Percentiles rank a stretch among this genome's conserved stretches.
These are phyloP conservation scores for Leccinum pellstonianum DNA, from an alignment of 768 basidiomycete species.

Conservation along the genomic window DNA sequence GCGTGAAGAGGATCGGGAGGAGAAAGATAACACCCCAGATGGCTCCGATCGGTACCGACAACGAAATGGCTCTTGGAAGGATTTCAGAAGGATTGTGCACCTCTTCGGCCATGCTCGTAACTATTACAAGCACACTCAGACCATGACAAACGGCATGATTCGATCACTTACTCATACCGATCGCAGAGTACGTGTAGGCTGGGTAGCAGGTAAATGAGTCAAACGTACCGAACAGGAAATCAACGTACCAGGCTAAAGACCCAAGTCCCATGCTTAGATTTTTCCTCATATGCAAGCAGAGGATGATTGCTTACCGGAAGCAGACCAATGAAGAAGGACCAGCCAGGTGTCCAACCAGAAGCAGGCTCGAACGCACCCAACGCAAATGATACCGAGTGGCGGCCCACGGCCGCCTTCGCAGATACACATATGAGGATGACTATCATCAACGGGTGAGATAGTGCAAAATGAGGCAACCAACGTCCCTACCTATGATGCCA, in stretches of 20 bases:
- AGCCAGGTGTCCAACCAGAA: conserved; percentile 68
- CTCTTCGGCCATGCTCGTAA: conserved; percentile 68
- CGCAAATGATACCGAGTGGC: conserved; percentile 54
- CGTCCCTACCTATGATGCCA: conserved; percentile 46
- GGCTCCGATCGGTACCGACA: conserved; percentile 53
- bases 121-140: conserved; percentile 28
- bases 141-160: neutral
- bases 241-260: conserved; percentile 29
- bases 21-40: conserved; percentile 53
- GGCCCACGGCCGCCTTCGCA: conserved; percentile 54
- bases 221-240: neutral
- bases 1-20: conserved; percentile 62
- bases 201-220: conserved; percentile 19
- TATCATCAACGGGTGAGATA: conserved; percentile 27
- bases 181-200: conserved; percentile 57
- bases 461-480: neutral
- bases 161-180: conserved; percentile 54
- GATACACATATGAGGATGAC: conserved; percentile 58
- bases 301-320: conserved; percentile 43
- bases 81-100: conserved; percentile 55
- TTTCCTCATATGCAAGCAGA: neutral
- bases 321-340: conserved; percentile 68
- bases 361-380: conserved; percentile 59
- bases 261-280: neutral
- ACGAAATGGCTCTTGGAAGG: conserved; percentile 54